Evolutionary conservation across 129 eudicot species (phyloP).

Genomic region (Lonicera japonica): DNA sequence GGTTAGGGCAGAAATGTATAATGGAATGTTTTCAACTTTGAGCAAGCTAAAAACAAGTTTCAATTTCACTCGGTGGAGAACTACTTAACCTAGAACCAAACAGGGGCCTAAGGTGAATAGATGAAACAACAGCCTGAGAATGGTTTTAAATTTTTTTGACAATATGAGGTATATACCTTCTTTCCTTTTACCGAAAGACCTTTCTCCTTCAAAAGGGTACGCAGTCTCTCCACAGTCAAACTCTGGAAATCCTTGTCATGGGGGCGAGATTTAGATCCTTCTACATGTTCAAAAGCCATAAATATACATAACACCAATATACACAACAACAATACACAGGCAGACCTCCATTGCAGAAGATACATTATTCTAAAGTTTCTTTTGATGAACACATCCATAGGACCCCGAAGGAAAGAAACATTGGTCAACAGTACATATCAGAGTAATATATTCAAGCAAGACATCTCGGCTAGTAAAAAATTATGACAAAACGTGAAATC

Average conservation of each 20-base stretch:
- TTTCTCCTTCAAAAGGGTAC: conserved; percentile 67
- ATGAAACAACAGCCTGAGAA: no score
- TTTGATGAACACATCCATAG: no score
- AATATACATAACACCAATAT: not conserved
- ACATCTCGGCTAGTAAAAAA: not conserved
- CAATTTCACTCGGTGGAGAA: no score
- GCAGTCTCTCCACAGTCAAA: conserved; percentile 76
- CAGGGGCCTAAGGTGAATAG: no score
- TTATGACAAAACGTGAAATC: not conserved
- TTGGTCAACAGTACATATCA: not conserved
- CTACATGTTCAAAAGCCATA: conserved; percentile 32
- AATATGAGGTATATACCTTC: conserved; percentile 64
- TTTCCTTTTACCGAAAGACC: conserved; percentile 73
- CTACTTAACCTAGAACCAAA: no score
- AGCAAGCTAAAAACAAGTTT: no score
- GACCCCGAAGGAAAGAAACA: no score
- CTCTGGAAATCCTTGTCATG: conserved; percentile 51
- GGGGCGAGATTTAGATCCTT: conserved; percentile 37
- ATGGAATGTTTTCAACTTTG: no score
- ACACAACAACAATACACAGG: not conserved
- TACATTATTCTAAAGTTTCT: no score
- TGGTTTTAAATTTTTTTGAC: no score
- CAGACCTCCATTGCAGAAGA: no score
- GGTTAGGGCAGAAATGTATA: no score
- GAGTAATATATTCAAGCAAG: not conserved